Evolutionary conservation across 805 yeast species (phyloP).

Genomic region (Ogataea chonburiensis): DNA sequence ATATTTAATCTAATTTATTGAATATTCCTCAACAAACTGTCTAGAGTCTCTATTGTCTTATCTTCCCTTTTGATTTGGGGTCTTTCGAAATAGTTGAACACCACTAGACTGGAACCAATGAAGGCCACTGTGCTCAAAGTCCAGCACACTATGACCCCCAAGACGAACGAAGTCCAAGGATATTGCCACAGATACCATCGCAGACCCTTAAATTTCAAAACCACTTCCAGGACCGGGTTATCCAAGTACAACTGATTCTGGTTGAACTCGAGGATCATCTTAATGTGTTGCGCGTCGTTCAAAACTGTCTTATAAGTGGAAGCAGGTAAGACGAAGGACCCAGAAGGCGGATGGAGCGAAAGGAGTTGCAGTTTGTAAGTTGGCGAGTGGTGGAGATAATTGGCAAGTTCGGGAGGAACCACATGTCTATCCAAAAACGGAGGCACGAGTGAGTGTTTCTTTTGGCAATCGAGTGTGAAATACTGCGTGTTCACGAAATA

Average conservation of each 20-base stretch:
- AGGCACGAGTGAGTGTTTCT: slow-evolving; percentile 16
- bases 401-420: slow-evolving; percentile 16
- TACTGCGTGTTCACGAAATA: slow-evolving; percentile 20
- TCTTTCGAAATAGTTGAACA: slow-evolving; percentile 23
- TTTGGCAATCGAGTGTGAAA: slow-evolving; percentile 14
- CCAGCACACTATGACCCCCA: slow-evolving; percentile 43
- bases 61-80: slow-evolving; percentile 16
- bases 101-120: slow-evolving; percentile 27
- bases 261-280: slow-evolving; percentile 26
- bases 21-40: slow-evolving; percentile 3
- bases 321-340: slow-evolving; percentile 7
- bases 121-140: slow-evolving; percentile 33
- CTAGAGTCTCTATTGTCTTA: background rate
- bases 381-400: slow-evolving; percentile 7
- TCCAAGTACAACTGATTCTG: slow-evolving; percentile 17
- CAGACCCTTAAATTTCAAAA: slow-evolving; percentile 42
- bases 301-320: slow-evolving; percentile 2
- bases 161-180: slow-evolving; percentile 32
- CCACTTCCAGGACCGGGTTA: slow-evolving; percentile 25
- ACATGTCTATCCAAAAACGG: slow-evolving; percentile 15
- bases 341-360: slow-evolving; percentile 12
- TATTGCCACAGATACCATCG: slow-evolving; percentile 41
- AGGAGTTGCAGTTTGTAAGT: slow-evolving; percentile 11
- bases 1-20: background rate
- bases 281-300: slow-evolving; percentile 18